Percentiles rank a stretch among this genome's conserved stretches.
Evolutionary conservation across 148 eudicot species (phyloP).

Genomic region (Rhododendron ferrugineum): DNA sequence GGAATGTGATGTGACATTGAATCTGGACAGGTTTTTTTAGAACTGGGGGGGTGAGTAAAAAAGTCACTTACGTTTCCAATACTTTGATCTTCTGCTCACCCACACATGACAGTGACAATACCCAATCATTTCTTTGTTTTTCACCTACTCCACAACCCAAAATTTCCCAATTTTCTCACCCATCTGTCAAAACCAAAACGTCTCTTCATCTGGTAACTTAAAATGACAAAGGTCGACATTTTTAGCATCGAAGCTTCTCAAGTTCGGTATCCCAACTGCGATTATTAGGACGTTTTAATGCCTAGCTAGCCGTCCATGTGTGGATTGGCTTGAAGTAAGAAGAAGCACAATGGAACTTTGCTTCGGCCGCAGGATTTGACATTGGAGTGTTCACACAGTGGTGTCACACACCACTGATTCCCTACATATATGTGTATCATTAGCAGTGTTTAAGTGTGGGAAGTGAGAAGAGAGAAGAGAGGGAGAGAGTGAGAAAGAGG

Average conservation of each 20-base stretch:
- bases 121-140: neutral
- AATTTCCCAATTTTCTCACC: neutral
- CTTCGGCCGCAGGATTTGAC: too few relatives aligned
- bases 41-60: neutral
- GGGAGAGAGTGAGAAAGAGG: too few relatives aligned
- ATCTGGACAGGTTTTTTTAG: conserved; percentile 14
- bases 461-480: too few relatives aligned
- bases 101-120: neutral
- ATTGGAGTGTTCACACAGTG: too few relatives aligned
- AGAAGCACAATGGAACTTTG: too few relatives aligned
- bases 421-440: too few relatives aligned
- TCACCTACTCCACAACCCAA: neutral
- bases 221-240: neutral
- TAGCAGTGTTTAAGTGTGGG: too few relatives aligned
- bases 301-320: too few relatives aligned
- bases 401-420: too few relatives aligned
- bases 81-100: neutral
- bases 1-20: neutral
- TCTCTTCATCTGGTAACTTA: neutral
- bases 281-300: neutral
- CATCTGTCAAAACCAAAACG: neutral
- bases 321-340: too few relatives aligned
- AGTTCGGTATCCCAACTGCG: neutral
- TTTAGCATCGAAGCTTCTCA: neutral
- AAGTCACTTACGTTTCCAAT: neutral